phyloP scores from a whole-genome alignment of 208 protist species.

The Phytomonas sp. region DNA sequence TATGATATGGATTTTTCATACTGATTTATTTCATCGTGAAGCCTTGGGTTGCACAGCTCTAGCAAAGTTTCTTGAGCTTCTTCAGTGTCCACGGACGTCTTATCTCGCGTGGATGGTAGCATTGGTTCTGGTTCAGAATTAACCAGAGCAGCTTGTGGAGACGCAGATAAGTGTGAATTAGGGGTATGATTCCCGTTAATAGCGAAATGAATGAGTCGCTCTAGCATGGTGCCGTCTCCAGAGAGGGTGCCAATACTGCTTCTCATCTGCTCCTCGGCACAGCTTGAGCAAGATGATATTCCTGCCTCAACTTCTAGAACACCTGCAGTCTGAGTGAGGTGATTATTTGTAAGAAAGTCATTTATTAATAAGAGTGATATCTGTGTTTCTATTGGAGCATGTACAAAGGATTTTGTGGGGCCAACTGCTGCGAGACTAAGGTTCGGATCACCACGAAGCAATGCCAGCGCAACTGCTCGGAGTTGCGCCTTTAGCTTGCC shows the following conservation, averaged over 20 bases:
- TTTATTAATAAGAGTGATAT: conserved; percentile 58
- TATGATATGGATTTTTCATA: conserved; percentile 66
- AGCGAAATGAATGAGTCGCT: conserved; percentile 16
- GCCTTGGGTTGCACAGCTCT: neutral
- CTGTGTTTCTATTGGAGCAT: conserved; percentile 19
- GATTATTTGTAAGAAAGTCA: conserved; percentile 58
- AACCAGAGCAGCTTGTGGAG: neutral
- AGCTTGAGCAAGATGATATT: neutral
- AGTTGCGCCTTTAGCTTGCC: conserved; percentile 74
- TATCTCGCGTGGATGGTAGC: neutral
- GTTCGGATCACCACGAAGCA: conserved; percentile 53
- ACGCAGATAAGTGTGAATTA: neutral
- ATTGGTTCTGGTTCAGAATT: neutral
- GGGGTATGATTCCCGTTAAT: neutral
- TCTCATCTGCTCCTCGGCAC: conserved; percentile 3
- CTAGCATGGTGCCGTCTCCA: conserved; percentile 27
- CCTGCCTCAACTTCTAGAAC: conserved; percentile 56
- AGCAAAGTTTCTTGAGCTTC: neutral
- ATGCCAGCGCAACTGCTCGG: conserved; percentile 45
- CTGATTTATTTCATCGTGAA: conserved; percentile 16
- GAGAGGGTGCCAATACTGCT: conserved; percentile 8
- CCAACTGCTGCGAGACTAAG: conserved; percentile 38
- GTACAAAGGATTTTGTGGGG: conserved; percentile 11
- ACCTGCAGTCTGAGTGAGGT: conserved; percentile 37
- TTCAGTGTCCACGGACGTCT: neutral